Evolutionary conservation across 768 basidiomycete species (phyloP), one percentile per base, ranked within the genome.

Genomic region (Lentinula boryana): DNA sequence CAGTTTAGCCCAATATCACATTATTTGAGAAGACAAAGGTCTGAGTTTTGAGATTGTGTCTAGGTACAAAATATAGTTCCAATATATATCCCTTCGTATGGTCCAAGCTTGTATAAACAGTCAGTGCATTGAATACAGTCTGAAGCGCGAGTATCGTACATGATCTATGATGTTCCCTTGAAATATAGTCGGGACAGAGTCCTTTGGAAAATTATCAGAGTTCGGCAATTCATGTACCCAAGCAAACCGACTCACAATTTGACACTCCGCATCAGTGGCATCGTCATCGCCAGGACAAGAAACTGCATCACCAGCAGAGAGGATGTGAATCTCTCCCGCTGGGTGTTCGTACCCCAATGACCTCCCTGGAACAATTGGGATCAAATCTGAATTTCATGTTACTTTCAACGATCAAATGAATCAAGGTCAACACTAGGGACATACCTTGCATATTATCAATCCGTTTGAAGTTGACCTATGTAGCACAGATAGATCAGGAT

Each of bases 211-310:
- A 9, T 31, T 4, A 10, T 48, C 12, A 23, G 41, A 43, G 16
- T 16, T 8, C 12, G 10, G 21, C 41, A 18, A 3, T 48, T 9
- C 4, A 32, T 16, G 32, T 51, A 18, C 5, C 21, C n/a, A 13
- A 15, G 6, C 15, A 18, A 21, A 12, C 31, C 5, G 32, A 35
- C 50, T 43, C 16, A 76, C 78, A 16, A 72, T 70, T 27, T 61
- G 68, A 68, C 81, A 83, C 66, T 79, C 78, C 62, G 74, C 63
- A 0, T 49, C 58, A 57, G 75, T 78, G 3, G 73, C 63, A 64
- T 84, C 83, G 60, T 84, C 83, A 57, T 84, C 78, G 5, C 82
- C 76, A 0, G 79, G 70, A 49, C 82, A 83, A 2, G 63, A 52
- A 4, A 68, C 66, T 79, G 80, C 83, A n/a, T 70, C 73, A 0